A percentile compares a stretch with the other conserved stretches of the same genome.
Conservation (phyloP, 495 filamentous ascomycete genomes). For the Letharia columbiana region DNA sequence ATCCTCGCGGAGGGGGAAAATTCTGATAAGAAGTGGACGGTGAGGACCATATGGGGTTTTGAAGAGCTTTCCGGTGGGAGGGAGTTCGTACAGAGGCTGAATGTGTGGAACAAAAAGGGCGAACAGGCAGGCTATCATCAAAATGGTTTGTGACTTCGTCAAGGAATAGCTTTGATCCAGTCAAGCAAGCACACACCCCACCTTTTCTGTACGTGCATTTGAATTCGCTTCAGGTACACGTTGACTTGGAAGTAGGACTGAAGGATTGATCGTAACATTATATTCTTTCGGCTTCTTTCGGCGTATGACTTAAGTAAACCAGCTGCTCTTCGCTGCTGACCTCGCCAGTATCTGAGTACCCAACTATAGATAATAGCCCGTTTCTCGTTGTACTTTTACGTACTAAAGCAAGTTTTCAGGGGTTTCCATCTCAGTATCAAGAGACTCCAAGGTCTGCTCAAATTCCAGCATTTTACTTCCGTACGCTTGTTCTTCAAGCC, state of each 20-base stretch:
- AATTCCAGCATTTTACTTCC: no score
- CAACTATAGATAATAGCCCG: no score
- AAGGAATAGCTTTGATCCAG: background rate
- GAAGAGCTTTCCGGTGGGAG: slow-evolving; percentile 39
- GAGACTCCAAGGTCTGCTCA: no score
- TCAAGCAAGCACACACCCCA: no score
- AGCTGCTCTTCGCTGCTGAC: no score
- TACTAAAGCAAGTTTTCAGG: no score
- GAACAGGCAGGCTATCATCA: slow-evolving; percentile 43
- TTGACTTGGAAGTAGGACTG: slow-evolving; percentile 31
- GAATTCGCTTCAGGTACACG: background rate
- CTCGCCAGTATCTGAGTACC: no score
- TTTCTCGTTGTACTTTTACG: no score
- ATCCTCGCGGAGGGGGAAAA: slow-evolving; percentile 17
- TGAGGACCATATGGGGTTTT: slow-evolving; percentile 40
- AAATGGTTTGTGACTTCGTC: slow-evolving; percentile 55
- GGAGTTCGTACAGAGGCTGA: slow-evolving; percentile 45
- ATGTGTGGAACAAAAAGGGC: slow-evolving; percentile 44
- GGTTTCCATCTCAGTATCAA: no score
- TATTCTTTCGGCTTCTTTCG: no score
- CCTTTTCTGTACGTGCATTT: slow-evolving; percentile 27
- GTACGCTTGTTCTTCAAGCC: no score
- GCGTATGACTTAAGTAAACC: no score
- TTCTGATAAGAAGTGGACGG: slow-evolving; percentile 14
- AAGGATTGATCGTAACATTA: slow-evolving; percentile 1